Conservation (phyloP, 2,329 filamentous ascomycete species). For the Thermothelomyces thermophilus region DNA sequence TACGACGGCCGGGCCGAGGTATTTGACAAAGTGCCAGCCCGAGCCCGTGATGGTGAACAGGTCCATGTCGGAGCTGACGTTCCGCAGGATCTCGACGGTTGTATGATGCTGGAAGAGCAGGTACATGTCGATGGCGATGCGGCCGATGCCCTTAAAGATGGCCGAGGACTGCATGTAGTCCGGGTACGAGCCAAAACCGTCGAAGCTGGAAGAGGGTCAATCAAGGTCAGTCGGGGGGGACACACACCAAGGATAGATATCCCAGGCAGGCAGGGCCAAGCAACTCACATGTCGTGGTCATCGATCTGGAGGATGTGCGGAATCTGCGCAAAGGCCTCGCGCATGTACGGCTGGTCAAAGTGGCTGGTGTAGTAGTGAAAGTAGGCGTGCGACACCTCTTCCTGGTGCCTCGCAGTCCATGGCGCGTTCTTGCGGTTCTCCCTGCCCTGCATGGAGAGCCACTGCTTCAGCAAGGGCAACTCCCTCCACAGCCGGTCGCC, state of each 20-base stretch:
- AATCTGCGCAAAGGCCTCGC: conserved; percentile 96
- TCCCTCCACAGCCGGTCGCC: conserved; percentile 96
- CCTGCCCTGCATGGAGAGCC: conserved; percentile 87
- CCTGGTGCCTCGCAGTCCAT: conserved; percentile 92
- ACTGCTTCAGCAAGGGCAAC: conserved; percentile 86
- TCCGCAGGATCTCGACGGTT: conserved; percentile 84
- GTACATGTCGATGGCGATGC: conserved; percentile 96
- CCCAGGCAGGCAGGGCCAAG: neutral
- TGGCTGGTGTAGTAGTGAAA: conserved; percentile 99
- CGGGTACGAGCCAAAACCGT: conserved; percentile 94
- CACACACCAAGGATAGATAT: neutral
- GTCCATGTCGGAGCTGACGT: conserved; percentile 80
- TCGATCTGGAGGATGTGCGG: conserved; percentile 89
- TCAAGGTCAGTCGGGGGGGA: too few relatives aligned
- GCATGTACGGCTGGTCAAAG: conserved; percentile 90
- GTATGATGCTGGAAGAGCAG: conserved; percentile 97
- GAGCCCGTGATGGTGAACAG: conserved; percentile 96
- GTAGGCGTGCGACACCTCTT: conserved; percentile 92
- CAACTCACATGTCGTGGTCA: conserved; percentile 92
- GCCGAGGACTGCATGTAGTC: conserved; percentile 98
- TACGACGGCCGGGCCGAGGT: conserved; percentile 82
- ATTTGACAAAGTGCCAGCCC: conserved; percentile 98
- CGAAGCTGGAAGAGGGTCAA: conserved; percentile 56
- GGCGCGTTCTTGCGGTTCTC: conserved; percentile 83
- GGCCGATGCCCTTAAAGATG: conserved; percentile 96